Evolutionary conservation across 2,329 filamentous ascomycete species (phyloP).

Genomic region (Aschersonia sp.): DNA sequence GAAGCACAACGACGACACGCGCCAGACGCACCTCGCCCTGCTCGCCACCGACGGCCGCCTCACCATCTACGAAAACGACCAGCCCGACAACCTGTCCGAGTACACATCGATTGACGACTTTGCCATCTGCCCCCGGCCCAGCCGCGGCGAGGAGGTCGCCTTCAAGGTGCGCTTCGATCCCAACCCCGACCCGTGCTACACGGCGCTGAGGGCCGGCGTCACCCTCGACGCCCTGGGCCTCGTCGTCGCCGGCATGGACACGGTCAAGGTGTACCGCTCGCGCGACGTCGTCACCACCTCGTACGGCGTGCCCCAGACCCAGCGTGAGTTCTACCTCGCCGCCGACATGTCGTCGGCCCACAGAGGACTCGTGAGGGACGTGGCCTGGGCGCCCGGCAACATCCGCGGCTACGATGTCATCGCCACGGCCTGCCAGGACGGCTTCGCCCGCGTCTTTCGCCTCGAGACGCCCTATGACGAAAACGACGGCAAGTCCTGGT

Average conservation of each 20-base stretch:
- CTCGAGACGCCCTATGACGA: constrained; percentile 43
- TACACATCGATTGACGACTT: constrained; percentile 67
- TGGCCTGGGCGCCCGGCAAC: constrained; percentile 86
- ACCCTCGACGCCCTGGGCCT: constrained; percentile 65
- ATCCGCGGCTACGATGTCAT: constrained; percentile 82
- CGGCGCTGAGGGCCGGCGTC: constrained; percentile 66
- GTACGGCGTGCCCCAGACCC: constrained; percentile 38
- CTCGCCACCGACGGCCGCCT: constrained; percentile 72
- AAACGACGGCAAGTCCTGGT: constrained; percentile 36
- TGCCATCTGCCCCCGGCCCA: constrained; percentile 54
- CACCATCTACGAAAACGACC: constrained; percentile 70
- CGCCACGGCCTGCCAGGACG: constrained; percentile 87
- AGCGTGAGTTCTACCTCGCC: constrained; percentile 73
- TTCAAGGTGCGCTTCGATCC: constrained; percentile 84
- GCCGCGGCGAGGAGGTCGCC: constrained; percentile 70
- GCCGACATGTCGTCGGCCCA: constrained; percentile 57
- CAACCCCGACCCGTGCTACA: constrained; percentile 67
- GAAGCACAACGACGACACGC: constrained; percentile 63
- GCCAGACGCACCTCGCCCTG: constrained; percentile 73
- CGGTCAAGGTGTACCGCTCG: constrained; percentile 72
- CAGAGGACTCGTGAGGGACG: constrained; percentile 65
- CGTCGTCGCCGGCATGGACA: constrained; percentile 74
- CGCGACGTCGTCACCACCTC: constrained; percentile 38
- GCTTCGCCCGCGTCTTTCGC: constrained; percentile 77
- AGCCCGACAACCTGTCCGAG: constrained; percentile 65